These are phyloP conservation scores for Gautieria morchelliformis DNA, from an alignment of 768 basidiomycete genomes.

Conservation along the genomic window DNA sequence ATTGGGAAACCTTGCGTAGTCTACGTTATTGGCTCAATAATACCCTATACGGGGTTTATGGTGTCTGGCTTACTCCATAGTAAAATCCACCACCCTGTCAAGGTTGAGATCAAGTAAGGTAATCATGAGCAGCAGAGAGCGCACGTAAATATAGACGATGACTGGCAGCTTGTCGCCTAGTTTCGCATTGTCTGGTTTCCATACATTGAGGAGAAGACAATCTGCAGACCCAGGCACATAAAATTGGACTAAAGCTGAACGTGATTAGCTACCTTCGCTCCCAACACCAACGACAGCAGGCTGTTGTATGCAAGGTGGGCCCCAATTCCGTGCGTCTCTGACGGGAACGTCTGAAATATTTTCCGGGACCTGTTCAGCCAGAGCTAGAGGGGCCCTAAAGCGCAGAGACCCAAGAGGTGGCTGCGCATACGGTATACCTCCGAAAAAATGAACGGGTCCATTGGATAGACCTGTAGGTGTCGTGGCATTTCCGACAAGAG, in stretches of 20 bases:
- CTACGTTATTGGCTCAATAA: slow-evolving; percentile 12
- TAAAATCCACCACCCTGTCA: slow-evolving; percentile 34
- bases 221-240: slow-evolving; percentile 19
- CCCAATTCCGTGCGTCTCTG: slow-evolving; percentile 35
- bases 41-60: background rate
- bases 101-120: background rate
- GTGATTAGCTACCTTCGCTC: slow-evolving; percentile 26
- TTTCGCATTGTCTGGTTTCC: slow-evolving; percentile 32
- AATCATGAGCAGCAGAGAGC: background rate
- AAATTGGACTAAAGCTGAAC: background rate
- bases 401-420: slow-evolving; percentile 41
- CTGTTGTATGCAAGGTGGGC: slow-evolving; percentile 35
- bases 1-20: slow-evolving; percentile 38
- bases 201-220: slow-evolving; percentile 33
- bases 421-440: slow-evolving; percentile 46
- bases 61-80: slow-evolving; percentile 17
- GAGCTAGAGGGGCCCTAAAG: slow-evolving; percentile 28
- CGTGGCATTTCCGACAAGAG: slow-evolving; percentile 31
- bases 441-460: slow-evolving; percentile 32
- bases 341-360: slow-evolving; percentile 15
- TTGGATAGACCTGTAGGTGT: slow-evolving; percentile 26
- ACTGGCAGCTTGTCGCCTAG: slow-evolving; percentile 29
- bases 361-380: slow-evolving; percentile 22
- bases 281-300: slow-evolving; percentile 38
- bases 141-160: slow-evolving; percentile 34